phyloP scores from a whole-genome alignment of 345 rosid species.

The Eucalyptus coolabah region DNA sequence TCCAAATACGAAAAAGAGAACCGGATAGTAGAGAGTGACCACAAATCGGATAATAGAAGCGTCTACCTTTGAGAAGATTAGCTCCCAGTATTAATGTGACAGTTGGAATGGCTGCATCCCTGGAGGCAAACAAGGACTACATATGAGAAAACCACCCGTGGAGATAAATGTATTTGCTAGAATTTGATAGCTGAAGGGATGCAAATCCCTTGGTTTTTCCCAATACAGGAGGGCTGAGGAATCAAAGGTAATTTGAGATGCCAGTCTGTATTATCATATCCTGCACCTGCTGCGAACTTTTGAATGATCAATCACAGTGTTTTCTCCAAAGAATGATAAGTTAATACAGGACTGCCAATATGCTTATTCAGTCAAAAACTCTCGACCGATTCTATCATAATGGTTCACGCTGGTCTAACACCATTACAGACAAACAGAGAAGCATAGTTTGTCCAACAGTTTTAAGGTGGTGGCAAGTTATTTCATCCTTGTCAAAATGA shows the following conservation, averaged over 20 bases:
- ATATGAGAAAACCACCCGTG: background rate
- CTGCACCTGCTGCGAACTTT: background rate
- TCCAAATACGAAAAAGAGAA: background rate
- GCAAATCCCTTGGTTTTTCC: background rate
- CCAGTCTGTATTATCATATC: background rate
- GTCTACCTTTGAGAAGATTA: slow-evolving; percentile 20
- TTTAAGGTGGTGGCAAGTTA: background rate
- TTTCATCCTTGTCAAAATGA: background rate
- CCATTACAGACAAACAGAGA: background rate
- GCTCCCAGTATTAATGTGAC: slow-evolving; percentile 29
- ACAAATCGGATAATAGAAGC: background rate
- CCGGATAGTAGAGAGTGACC: background rate
- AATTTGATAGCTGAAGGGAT: background rate
- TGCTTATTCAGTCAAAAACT: background rate
- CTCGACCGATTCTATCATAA: background rate
- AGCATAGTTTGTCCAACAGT: background rate
- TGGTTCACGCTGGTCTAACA: background rate
- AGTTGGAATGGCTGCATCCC: slow-evolving; percentile 32
- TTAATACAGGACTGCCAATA: background rate
- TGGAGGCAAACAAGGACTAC: background rate
- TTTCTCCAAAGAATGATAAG: background rate
- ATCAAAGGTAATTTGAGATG: background rate
- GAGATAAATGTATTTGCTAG: background rate
- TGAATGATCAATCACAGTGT: background rate
- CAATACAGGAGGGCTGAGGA: background rate